Percentiles rank a stretch among this genome's conserved stretches.
phyloP scores from a whole-genome alignment of 495 filamentous ascomycete genomes.

The Oidiodendron maius region DNA sequence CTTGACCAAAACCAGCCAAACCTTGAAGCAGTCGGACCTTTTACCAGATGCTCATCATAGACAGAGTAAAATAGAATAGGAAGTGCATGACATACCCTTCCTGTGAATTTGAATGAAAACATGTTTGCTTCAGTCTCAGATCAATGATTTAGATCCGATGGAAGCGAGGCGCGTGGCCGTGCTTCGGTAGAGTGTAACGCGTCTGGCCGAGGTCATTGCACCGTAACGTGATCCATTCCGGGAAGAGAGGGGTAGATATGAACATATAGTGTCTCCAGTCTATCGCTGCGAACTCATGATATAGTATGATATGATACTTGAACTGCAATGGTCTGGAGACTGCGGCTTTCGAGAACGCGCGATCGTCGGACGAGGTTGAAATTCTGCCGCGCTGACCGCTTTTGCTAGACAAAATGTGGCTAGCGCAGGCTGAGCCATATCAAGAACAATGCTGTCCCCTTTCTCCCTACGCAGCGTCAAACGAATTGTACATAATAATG shows the following conservation, averaged over 20 bases:
- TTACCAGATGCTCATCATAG: conserved; percentile 59
- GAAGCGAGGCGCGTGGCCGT: not conserved
- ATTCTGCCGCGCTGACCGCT: not conserved
- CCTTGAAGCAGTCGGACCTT: conserved; percentile 51
- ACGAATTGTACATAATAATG: conserved; percentile 46
- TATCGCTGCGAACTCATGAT: too few relatives aligned
- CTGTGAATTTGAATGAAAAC: not conserved
- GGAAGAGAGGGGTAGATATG: too few relatives aligned
- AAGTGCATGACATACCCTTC: conserved; percentile 2
- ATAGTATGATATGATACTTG: too few relatives aligned
- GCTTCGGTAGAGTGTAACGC: not conserved
- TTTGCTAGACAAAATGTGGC: not conserved
- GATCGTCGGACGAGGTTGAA: not conserved
- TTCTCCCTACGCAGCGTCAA: not conserved
- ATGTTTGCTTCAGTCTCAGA: not conserved
- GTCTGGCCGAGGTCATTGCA: too few relatives aligned
- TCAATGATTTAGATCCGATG: not conserved
- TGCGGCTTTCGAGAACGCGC: too few relatives aligned
- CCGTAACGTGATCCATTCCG: too few relatives aligned
- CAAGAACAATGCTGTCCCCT: not conserved
- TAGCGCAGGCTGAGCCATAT: not conserved
- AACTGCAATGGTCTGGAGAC: too few relatives aligned
- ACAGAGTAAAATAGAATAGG: conserved; percentile 19
- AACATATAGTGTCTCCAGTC: too few relatives aligned
- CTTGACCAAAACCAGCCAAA: conserved; percentile 31